Conservation (phyloP, 192 early-diverging fungal species). For the Entomortierella beljakovae region DNA sequence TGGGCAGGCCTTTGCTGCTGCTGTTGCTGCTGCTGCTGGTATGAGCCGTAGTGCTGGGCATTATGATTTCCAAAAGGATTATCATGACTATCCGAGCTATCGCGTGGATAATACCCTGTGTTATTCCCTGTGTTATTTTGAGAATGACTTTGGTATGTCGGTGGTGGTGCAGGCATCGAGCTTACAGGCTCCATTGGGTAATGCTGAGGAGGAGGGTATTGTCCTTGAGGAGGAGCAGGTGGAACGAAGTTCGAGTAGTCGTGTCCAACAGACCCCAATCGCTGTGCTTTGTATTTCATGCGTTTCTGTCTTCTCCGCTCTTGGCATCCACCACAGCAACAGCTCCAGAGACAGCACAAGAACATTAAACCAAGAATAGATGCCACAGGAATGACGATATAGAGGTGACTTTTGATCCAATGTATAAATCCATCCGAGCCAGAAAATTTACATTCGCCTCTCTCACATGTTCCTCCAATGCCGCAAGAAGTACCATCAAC, state of each 20-base stretch:
- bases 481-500: slow-evolving; percentile 80
- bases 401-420: slow-evolving; percentile 61
- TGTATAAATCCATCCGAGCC: slow-evolving; percentile 39
- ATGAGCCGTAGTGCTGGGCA: not conserved
- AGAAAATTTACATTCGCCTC: slow-evolving; percentile 60
- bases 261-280: slow-evolving; percentile 19
- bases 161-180: slow-evolving; percentile 15
- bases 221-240: not conserved
- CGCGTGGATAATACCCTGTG: slow-evolving; percentile 17
- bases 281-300: slow-evolving; percentile 9
- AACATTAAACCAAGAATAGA: slow-evolving; percentile 54
- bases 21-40: no score
- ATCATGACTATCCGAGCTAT: not conserved
- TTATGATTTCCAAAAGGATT: slow-evolving; percentile 38
- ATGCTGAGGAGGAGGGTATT: slow-evolving; percentile 18
- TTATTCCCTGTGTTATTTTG: not conserved
- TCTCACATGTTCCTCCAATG: slow-evolving; percentile 69
- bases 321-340: slow-evolving; percentile 39
- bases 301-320: slow-evolving; percentile 14
- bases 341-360: slow-evolving; percentile 52
- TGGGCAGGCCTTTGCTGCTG: not conserved
- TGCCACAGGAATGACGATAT: slow-evolving; percentile 59
- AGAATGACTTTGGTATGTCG: slow-evolving; percentile 13
- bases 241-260: slow-evolving; percentile 13
- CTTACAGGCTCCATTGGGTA: slow-evolving; percentile 33